A percentile compares a stretch with the other conserved stretches of the same genome.
phyloP scores from a whole-genome alignment of 129 eudicot species.

The Artemisia annua region DNA sequence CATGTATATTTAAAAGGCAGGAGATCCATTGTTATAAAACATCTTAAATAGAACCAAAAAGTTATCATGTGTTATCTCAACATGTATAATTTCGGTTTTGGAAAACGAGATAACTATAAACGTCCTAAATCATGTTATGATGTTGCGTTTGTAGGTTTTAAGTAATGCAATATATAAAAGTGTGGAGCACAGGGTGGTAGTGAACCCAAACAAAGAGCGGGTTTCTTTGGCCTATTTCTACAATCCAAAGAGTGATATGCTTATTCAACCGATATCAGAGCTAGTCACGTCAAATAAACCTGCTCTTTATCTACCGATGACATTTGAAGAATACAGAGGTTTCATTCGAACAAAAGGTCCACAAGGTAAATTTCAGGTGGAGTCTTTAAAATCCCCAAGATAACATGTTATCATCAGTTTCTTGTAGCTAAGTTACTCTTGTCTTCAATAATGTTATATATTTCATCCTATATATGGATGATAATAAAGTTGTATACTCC shows the following conservation, averaged over 20 bases:
- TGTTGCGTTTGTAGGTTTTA: slow-evolving; percentile 47
- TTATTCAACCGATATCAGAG: slow-evolving; percentile 57
- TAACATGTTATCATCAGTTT: slow-evolving; percentile 12
- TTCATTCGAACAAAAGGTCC: slow-evolving; percentile 80
- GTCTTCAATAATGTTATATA: neutral
- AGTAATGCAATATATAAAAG: slow-evolving; percentile 75
- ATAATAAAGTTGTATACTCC: slow-evolving; percentile 5
- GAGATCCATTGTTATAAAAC: slow-evolving; percentile 4
- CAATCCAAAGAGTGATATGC: slow-evolving; percentile 67
- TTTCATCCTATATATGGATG: neutral
- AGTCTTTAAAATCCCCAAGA: slow-evolving; percentile 50
- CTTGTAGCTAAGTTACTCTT: neutral
- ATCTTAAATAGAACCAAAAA: neutral
- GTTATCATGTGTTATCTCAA: neutral
- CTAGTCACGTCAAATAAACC: slow-evolving; percentile 59
- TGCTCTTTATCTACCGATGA: slow-evolving; percentile 67
- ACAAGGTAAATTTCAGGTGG: slow-evolving; percentile 75
- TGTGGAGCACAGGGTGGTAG: slow-evolving; percentile 81
- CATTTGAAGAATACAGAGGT: slow-evolving; percentile 73
- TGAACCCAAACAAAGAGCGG: slow-evolving; percentile 62
- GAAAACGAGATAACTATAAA: no score
- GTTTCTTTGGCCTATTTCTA: slow-evolving; percentile 80
- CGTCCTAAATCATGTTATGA: no score
- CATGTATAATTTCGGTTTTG: neutral
- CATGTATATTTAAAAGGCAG: neutral